These are phyloP conservation scores for Acanthamoeba quina DNA, from an alignment of 208 protist species.

Conservation along the genomic window DNA sequence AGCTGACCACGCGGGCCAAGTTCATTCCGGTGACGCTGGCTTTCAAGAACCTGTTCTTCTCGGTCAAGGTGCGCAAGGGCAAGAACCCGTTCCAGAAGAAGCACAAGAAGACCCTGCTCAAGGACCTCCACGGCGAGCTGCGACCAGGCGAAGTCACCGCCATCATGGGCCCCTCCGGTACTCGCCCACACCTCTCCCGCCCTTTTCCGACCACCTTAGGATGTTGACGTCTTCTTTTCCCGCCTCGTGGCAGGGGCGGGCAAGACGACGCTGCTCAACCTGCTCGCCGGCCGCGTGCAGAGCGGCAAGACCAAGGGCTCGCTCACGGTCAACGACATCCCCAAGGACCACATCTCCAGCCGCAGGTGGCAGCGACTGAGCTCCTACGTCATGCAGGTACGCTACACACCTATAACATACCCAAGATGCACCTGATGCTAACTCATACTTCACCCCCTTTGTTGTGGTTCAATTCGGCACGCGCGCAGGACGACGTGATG, in stretches of 20 bases:
- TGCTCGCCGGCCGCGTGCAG: constrained; percentile 64
- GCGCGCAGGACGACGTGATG: constrained; percentile 43
- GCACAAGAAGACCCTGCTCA: constrained; percentile 64
- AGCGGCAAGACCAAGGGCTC: constrained; percentile 53
- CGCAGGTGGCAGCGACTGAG: constrained; percentile 21
- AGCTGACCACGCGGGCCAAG: background rate
- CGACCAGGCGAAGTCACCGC: constrained; percentile 63
- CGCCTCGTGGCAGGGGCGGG: background rate
- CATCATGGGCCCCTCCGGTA: constrained; percentile 75
- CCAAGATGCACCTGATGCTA: too few relatives aligned
- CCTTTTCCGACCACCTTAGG: too few relatives aligned
- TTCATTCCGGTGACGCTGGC: constrained; percentile 35
- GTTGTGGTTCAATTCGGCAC: too few relatives aligned
- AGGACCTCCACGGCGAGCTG: constrained; percentile 67
- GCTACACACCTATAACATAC: too few relatives aligned
- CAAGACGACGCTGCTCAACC: constrained; percentile 72
- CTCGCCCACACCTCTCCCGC: too few relatives aligned
- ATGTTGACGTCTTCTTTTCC: too few relatives aligned
- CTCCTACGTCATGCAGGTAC: constrained; percentile 75
- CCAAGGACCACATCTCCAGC: constrained; percentile 16
- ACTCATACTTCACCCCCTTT: too few relatives aligned
- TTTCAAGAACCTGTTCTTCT: constrained; percentile 71
- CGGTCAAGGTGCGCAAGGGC: constrained; percentile 57
- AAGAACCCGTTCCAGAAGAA: constrained; percentile 70
- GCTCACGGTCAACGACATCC: constrained; percentile 40